Evolutionary conservation across 352 stramenopile genomes (phyloP), one percentile per base, ranked within the genome.

Genomic region (Phytophthora boehmeriae): DNA sequence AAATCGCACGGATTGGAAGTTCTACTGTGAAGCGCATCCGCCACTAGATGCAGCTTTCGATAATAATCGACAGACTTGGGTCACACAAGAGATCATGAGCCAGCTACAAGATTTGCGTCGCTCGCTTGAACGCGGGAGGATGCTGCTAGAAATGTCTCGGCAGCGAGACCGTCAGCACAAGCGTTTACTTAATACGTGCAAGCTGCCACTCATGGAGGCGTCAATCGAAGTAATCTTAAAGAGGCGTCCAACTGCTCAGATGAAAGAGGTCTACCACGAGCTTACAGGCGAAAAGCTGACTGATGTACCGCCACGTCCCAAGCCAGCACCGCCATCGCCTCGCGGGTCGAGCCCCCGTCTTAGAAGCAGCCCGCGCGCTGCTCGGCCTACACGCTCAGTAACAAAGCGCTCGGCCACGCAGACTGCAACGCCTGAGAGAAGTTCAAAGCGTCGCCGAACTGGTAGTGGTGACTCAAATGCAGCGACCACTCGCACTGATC

Each of bases 151-250:
- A 53, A 93, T 96, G 88, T 73, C 78, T 6, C 80, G 86, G 8
- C 88, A 95, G 48, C 86, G 88, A 34, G 88, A 96, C 63, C 80
- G 86, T n/a, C 84, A 90, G 56, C 86, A 92, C 27, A 95, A 92
- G 55, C 80, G 86, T 17, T 54, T 94, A 48, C 56, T 93, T 32
- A 88, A 85, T 55, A 16, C 86, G 0, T 90, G 68, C 55, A 72
- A 75, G 44, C 59, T 89, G 25, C 78, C 76, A 32, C 77, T 85
- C 19, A 86, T 92, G 81, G 73, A 88, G 35, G 56, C 77, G 19
- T 85, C 75, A 14, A 80, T 91, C 8, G 81, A 95, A 25, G 75
- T 93, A 41, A 59, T 93, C 4, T 50, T 92, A n/a, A 93, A 93
- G 65, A 92, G 82, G 65, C 76, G 78, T 1, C 86, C 84, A 13